A percentile compares a stretch with the other conserved stretches of the same genome.
These are phyloP conservation scores for Neurospora sp. DNA, from an alignment of 495 filamentous ascomycete genomes.

Conservation along the genomic window DNA sequence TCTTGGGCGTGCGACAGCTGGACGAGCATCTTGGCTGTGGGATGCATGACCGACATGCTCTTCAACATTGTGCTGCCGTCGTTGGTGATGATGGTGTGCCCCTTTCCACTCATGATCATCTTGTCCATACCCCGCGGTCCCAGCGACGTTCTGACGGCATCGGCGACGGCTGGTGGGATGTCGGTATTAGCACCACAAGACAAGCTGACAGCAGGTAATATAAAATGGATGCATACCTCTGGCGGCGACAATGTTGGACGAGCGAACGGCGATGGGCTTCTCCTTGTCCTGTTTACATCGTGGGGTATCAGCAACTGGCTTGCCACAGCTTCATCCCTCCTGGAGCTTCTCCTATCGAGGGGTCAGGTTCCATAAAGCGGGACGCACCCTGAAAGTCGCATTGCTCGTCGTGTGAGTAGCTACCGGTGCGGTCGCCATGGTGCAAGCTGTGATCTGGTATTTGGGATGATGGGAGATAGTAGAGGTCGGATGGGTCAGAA, in stretches of 20 bases:
- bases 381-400: conserved; percentile 68
- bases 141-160: conserved; percentile 79
- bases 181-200: background rate
- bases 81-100: conserved; percentile 97
- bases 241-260: conserved; percentile 91
- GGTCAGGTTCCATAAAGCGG: background rate
- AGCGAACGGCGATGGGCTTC: conserved; percentile 94
- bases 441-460: conserved; percentile 22
- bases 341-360: background rate
- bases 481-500: conserved; percentile 3
- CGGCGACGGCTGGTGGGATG: conserved; percentile 65
- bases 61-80: conserved; percentile 98
- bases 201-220: conserved; percentile 1
- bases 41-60: conserved; percentile 98
- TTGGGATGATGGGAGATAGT: conserved; percentile 1
- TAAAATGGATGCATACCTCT: conserved; percentile 53
- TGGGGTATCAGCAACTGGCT: conserved; percentile 31
- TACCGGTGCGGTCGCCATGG: conserved; percentile 55
- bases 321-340: background rate
- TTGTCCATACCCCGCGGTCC: conserved; percentile 78
- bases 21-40: conserved; percentile 96
- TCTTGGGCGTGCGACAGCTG: conserved; percentile 95
- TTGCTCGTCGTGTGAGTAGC: conserved; percentile 47
- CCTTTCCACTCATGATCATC: conserved; percentile 96
- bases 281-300: conserved; percentile 68